Evolutionary conservation across 2,329 filamentous ascomycete species (phyloP).

Genomic region (Mycogone perniciosa): DNA sequence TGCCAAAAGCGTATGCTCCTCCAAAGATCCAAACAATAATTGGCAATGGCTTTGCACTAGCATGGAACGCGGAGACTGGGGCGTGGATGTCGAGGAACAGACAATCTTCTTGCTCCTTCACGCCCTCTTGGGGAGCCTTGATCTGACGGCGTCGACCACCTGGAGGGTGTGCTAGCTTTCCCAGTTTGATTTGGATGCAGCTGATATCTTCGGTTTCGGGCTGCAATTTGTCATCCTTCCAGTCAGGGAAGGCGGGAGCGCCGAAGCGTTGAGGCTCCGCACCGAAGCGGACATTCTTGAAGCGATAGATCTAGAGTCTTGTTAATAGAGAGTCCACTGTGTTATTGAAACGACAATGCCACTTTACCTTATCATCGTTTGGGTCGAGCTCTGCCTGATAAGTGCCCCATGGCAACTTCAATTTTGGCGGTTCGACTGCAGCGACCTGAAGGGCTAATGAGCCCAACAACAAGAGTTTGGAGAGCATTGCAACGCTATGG

Average conservation of each 20-base stretch:
- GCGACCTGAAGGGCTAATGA: background rate
- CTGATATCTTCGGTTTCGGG: background rate
- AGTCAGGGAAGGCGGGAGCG: background rate
- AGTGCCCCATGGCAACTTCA: background rate
- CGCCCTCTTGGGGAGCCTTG: background rate
- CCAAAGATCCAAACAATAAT: constrained; percentile 42
- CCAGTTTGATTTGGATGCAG: constrained; percentile 6
- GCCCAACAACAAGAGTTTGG: too few species aligned
- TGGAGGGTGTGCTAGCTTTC: background rate
- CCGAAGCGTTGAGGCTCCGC: constrained; percentile 6
- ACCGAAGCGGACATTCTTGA: constrained; percentile 12
- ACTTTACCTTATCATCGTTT: background rate
- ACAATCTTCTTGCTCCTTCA: constrained; percentile 35
- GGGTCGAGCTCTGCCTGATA: background rate
- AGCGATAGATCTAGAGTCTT: constrained; percentile 3
- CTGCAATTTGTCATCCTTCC: constrained; percentile 1
- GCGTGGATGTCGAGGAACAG: constrained; percentile 45
- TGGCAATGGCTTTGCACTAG: constrained; percentile 31
- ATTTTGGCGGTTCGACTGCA: background rate
- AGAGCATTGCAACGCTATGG: too few species aligned
- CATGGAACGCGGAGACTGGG: constrained; percentile 34
- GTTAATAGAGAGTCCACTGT: background rate
- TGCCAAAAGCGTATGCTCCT: constrained; percentile 38
- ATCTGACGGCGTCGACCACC: background rate
- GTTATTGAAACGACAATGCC: background rate